These are phyloP conservation scores for Rhizopus sp. DNA, from an alignment of 371 early-diverging fungal species.

Conservation along the genomic window DNA sequence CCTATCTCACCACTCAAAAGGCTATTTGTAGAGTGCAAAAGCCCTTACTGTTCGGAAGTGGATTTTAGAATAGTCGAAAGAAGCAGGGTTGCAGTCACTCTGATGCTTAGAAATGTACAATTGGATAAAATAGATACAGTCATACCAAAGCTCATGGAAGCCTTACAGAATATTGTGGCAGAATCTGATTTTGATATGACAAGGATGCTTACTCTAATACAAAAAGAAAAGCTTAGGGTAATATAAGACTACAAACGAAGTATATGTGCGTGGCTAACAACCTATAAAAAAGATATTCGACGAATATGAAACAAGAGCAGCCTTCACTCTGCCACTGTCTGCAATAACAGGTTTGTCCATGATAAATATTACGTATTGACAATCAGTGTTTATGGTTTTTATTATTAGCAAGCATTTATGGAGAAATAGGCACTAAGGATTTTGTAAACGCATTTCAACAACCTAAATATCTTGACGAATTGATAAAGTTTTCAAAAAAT, in stretches of 20 bases:
- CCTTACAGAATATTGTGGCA: constrained; percentile 34
- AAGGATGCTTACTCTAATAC: constrained; percentile 52
- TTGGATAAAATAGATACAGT: constrained; percentile 46
- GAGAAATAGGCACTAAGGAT: constrained; percentile 50
- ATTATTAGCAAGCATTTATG: constrained; percentile 39
- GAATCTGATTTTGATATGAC: constrained; percentile 54
- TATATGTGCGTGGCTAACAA: neutral
- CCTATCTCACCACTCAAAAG: constrained; percentile 53
- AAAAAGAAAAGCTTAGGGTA: constrained; percentile 51
- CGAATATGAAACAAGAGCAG: constrained; percentile 30
- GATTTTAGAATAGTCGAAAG: constrained; percentile 22
- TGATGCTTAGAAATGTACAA: constrained; percentile 47
- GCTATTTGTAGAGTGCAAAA: constrained; percentile 55
- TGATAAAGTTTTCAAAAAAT: constrained; percentile 40
- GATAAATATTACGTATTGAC: neutral
- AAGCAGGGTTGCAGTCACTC: constrained; percentile 32
- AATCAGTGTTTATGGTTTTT: neutral
- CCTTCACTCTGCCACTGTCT: constrained; percentile 24
- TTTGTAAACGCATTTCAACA: constrained; percentile 43
- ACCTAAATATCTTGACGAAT: constrained; percentile 41
- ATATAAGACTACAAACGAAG: neutral
- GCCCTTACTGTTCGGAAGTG: constrained; percentile 46
- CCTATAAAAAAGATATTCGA: constrained; percentile 18
- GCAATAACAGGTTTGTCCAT: constrained; percentile 18
- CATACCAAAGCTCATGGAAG: constrained; percentile 36